Percentiles rank a stretch among this genome's conserved stretches.
These are phyloP conservation scores for Pythium periplocum DNA, from an alignment of 352 stramenopile species.

Conservation along the genomic window DNA sequence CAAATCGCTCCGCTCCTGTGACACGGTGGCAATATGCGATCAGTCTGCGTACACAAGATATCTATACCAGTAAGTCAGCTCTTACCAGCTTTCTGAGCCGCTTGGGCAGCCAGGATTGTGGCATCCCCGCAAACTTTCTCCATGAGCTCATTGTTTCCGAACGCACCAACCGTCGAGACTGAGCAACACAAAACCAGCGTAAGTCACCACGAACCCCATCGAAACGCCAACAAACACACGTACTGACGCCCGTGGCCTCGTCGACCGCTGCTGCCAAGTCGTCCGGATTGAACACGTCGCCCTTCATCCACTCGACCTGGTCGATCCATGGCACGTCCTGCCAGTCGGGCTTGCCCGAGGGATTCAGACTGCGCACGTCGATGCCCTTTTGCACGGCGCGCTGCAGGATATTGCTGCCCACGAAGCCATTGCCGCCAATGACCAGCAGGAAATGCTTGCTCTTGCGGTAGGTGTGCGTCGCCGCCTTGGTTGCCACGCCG, in stretches of 20 bases:
- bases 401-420: slow-evolving; percentile 88
- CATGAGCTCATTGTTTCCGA: slow-evolving; percentile 87
- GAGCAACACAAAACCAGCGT: neutral
- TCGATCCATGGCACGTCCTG: slow-evolving; percentile 75
- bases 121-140: slow-evolving; percentile 86
- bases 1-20: slow-evolving; percentile 66
- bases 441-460: slow-evolving; percentile 78
- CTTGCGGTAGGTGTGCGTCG: slow-evolving; percentile 19
- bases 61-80: neutral
- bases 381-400: slow-evolving; percentile 85
- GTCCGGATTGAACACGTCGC: slow-evolving; percentile 73
- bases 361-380: slow-evolving; percentile 82
- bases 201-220: neutral
- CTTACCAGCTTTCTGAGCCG: slow-evolving; percentile 58
- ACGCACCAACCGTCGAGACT: slow-evolving; percentile 87
- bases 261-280: slow-evolving; percentile 65
- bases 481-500: slow-evolving; percentile 20
- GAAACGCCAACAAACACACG: slow-evolving; percentile 12
- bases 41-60: neutral
- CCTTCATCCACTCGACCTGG: slow-evolving; percentile 85
- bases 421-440: slow-evolving; percentile 86
- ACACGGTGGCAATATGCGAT: neutral
- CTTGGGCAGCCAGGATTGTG: slow-evolving; percentile 71
- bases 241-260: slow-evolving; percentile 77
- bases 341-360: slow-evolving; percentile 76